phyloP scores from a whole-genome alignment of 768 basidiomycete species.

The Lentinula detonsa region DNA sequence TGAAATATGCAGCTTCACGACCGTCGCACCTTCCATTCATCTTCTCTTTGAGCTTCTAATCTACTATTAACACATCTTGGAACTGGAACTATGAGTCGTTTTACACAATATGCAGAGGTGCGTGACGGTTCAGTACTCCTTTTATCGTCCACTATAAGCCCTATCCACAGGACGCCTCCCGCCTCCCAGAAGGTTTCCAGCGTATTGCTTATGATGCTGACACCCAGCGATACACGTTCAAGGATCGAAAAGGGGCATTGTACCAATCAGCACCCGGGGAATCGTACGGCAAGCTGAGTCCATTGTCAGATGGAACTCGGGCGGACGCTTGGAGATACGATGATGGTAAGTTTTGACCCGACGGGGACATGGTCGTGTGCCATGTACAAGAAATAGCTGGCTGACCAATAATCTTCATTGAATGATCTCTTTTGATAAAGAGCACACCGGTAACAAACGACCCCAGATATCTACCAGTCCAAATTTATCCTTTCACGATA shows the following conservation, averaged over 20 bases:
- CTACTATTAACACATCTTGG: no score
- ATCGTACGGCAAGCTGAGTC: slow-evolving; percentile 36
- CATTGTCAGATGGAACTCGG: slow-evolving; percentile 15
- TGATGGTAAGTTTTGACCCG: not conserved
- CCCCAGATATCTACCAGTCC: slow-evolving; percentile 1
- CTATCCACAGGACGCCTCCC: slow-evolving; percentile 25
- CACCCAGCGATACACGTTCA: slow-evolving; percentile 42
- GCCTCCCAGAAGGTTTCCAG: slow-evolving; percentile 40
- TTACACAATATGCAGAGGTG: slow-evolving; percentile 30
- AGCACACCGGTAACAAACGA: not conserved
- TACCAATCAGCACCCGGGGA: slow-evolving; percentile 41
- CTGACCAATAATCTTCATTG: no score
- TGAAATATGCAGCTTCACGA: no score
- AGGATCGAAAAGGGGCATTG: slow-evolving; percentile 34
- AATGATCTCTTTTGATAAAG: not conserved
- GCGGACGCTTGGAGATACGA: not conserved
- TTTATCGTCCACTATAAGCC: not conserved
- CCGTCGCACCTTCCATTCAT: no score
- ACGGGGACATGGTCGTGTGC: not conserved
- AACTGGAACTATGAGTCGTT: slow-evolving; percentile 19
- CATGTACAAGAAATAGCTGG: not conserved
- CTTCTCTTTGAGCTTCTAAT: not conserved
- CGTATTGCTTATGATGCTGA: slow-evolving; percentile 52
- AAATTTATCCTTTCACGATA: slow-evolving; percentile 38
- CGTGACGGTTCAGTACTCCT: slow-evolving; percentile 1